Evolutionary conservation across 2,329 filamentous ascomycete genomes (phyloP), one percentile per base, ranked within the genome.

Genomic region (Aaosphaeria pasadenensis): DNA sequence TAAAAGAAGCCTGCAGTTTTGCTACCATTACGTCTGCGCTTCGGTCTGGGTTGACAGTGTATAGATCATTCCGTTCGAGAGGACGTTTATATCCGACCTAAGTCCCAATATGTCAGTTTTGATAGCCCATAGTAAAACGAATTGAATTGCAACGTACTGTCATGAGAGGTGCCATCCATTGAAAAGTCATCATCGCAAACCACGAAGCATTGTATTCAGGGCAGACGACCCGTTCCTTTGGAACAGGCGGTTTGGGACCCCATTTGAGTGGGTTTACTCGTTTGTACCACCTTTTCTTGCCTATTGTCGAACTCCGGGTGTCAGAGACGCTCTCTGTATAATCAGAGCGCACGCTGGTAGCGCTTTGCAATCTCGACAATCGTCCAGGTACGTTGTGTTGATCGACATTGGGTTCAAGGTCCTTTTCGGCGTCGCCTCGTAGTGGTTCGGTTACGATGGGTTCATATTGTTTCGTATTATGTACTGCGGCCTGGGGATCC

Each of bases 111-210:
- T 51, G 4, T 47, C 32, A 41, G 33, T 36, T 24, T 24, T 24
- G 2, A 24, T 24, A 24, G 17, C 17, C 17, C 17, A 24, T 24
- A 24, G 17, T 42, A n/a, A 7, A 7, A 47, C 5, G 24, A 30
- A 24, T 9, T 44, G 35, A 39, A 54, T 11, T 11, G 39, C 44
- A 30, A 50, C 61, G 49, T 50, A 63, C 55, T 5, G 53, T 55
- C 91, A 97, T 97, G 47, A 97, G 66, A 1, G 89, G 86, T 1
- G 84, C 84, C 79, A 96, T 92, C 92, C 92, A 97, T 67, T 90
- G 83, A 64, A 96, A 97, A 4, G 86, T 87, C 24, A 95, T 67
- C 48, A 78, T 67, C 71, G 89, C 95, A 54, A 94, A 80, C 62
- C 91, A 86, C 2, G 80, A 74, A 5, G 91, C 91, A 4, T 74